These are phyloP conservation scores for Hypoxylon sp. DNA, from an alignment of 2,329 filamentous ascomycete genomes.

Conservation along the genomic window DNA sequence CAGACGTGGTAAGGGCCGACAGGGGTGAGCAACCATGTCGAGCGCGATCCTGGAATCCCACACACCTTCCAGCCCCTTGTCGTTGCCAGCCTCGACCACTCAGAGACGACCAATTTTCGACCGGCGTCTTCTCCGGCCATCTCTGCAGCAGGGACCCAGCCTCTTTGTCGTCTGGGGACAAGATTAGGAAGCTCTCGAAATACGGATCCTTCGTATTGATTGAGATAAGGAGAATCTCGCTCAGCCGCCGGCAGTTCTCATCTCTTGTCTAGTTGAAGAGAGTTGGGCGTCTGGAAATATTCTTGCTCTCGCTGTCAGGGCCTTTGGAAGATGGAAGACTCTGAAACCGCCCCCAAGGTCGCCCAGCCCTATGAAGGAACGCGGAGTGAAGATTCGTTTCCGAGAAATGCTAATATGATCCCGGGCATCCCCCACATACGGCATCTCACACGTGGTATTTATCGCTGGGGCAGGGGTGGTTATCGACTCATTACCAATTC, in stretches of 20 bases:
- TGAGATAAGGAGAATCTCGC: conserved; percentile 10
- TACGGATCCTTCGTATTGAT: conserved; percentile 12
- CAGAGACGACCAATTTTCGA: background rate
- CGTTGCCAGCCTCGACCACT: background rate
- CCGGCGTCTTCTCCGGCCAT: background rate
- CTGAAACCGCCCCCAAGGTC: background rate
- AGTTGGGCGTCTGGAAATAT: conserved; percentile 5
- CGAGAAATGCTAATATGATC: background rate
- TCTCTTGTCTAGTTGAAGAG: background rate
- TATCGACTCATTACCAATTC: conserved; percentile 8
- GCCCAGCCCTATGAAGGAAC: background rate
- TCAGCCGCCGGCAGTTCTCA: background rate
- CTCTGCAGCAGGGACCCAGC: background rate
- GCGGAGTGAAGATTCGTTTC: background rate
- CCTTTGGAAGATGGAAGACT: background rate
- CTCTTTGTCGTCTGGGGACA: background rate
- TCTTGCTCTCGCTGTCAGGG: background rate
- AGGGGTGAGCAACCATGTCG: background rate
- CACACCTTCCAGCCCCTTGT: background rate
- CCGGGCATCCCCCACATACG: conserved; percentile 3
- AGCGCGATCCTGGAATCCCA: background rate
- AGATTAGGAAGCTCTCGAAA: conserved; percentile 2
- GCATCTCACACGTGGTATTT: background rate
- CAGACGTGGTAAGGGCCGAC: conserved; percentile 2
- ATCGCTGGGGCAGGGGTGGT: conserved; percentile 11